phyloP scores from a whole-genome alignment of 768 basidiomycete genomes.

The Russula sp. region DNA sequence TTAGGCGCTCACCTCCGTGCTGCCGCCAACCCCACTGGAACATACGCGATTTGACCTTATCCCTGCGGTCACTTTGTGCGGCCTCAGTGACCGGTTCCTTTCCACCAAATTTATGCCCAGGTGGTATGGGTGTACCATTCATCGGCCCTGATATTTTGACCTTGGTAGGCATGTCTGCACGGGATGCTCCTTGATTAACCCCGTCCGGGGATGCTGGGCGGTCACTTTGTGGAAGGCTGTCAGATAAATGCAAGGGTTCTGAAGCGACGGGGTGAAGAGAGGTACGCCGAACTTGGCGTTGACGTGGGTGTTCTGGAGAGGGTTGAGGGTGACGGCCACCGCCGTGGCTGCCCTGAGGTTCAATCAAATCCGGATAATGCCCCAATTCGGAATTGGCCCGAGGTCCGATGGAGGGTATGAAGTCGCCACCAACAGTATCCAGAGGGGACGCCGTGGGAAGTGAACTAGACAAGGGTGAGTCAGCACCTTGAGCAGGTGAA shows the following conservation, averaged over 20 bases:
- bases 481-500: constrained; percentile 46
- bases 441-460: constrained; percentile 51
- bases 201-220: constrained; percentile 44
- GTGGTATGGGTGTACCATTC: constrained; percentile 79
- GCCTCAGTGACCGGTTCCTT: constrained; percentile 54
- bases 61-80: constrained; percentile 48
- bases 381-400: constrained; percentile 81
- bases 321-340: constrained; percentile 42
- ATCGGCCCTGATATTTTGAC: constrained; percentile 89
- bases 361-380: constrained; percentile 67
- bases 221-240: constrained; percentile 38
- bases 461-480: constrained; percentile 61
- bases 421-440: constrained; percentile 34
- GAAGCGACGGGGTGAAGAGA: constrained; percentile 62
- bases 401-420: constrained; percentile 38
- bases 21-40: constrained; percentile 88
- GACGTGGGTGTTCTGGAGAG: constrained; percentile 57
- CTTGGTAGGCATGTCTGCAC: constrained; percentile 55
- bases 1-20: constrained; percentile 35
- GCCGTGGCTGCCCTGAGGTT: constrained; percentile 37
- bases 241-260: constrained; percentile 48
- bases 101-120: constrained; percentile 85
- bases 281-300: constrained; percentile 53
- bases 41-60: constrained; percentile 87
- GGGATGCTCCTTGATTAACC: constrained; percentile 47